Evolutionary conservation across 2,329 filamentous ascomycete genomes (phyloP).

Genomic region (Mariannaea elegans): DNA sequence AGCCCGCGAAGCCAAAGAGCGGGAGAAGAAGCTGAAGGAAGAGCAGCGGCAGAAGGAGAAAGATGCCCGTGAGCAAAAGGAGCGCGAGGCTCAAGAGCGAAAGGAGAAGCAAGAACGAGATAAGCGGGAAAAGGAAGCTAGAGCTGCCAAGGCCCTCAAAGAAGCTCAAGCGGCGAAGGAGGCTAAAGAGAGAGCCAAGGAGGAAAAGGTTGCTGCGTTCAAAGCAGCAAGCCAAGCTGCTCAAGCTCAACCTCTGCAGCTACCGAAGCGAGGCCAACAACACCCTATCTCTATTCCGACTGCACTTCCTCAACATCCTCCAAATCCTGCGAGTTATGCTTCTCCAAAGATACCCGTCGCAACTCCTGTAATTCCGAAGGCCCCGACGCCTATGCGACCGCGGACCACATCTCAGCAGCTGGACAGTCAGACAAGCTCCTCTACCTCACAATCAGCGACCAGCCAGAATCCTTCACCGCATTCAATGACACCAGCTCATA

Average conservation of each 20-base stretch:
- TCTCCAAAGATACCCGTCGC: constrained; percentile 84
- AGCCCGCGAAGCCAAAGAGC: constrained; percentile 65
- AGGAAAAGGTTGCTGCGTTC: constrained; percentile 57
- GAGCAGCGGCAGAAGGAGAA: constrained; percentile 83
- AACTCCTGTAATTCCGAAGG: constrained; percentile 84
- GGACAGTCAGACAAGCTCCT: constrained; percentile 74
- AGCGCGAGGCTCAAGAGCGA: constrained; percentile 74
- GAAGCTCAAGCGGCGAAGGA: constrained; percentile 62
- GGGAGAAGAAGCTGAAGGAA: constrained; percentile 86
- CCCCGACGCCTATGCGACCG: constrained; percentile 79
- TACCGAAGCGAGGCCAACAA: constrained; percentile 46
- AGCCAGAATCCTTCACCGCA: constrained; percentile 70
- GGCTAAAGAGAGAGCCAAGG: constrained; percentile 71
- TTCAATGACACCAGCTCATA: constrained; percentile 69
- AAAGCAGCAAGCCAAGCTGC: constrained; percentile 51
- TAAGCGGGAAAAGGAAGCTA: constrained; percentile 68
- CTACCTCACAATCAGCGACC: constrained; percentile 69
- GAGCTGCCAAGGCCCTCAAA: constrained; percentile 65
- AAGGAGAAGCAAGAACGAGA: constrained; percentile 69
- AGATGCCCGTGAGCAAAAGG: constrained; percentile 75
- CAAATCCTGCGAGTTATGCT: constrained; percentile 65
- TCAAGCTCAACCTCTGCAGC: constrained; percentile 42
- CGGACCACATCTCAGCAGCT: constrained; percentile 86
- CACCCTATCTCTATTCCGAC: constrained; percentile 55
- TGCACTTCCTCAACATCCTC: constrained; percentile 67